Base-by-base conservation (phyloP, 2,329 filamentous ascomycete genomes). In the Penicillium sp. region DNA sequence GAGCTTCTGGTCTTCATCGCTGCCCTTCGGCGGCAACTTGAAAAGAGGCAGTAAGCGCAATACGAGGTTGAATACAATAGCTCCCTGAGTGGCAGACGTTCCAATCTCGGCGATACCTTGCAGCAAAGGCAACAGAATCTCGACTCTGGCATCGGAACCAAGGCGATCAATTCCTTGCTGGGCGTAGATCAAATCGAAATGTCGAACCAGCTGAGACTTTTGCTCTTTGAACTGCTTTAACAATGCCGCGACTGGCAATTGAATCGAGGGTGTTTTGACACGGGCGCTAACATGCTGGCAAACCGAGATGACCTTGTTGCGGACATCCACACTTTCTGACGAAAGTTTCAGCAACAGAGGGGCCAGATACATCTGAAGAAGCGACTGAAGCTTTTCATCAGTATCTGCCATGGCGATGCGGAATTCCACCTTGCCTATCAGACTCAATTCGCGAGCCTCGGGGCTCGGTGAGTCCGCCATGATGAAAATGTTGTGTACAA, bases 151-250 rank as follows among this genome's bases (percentile, higher is more conserved):
- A 47, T 74, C 69, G 10, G 79, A 69, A 2, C 79, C 76, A 18
- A 89, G 70, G 44, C 86, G 79, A 46, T 80, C 80, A 40, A 89
- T 77, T 35, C 92, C 94, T 67, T 95, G 90, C 65, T 95, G 89
- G 33, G 96, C 88, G 67, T 95, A 96, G 16, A 88, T 80, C 36
- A 97, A 76, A 71, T 97, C 92, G 62, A 96, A 88, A 67, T 95
- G 89, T 57, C 90, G 87, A 58, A 99, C 84, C 33, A 96, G 79
- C 1, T 86, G 77, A 11, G 86, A 87, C 35, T 84, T 79, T 33
- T 83, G 84, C 20, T 89, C 83, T 70, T 95, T 95, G 79, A 95
- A 96, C 69, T 97, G 94, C 61, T 91, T 87, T 48, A 97, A 72
- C 16, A 99, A 79, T 14, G 86, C 84, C n/a, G 84, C 81, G 11